Base-by-base conservation (phyloP, 1,284 basidiomycete species). In the Wallemia ichthyophaga region DNA sequence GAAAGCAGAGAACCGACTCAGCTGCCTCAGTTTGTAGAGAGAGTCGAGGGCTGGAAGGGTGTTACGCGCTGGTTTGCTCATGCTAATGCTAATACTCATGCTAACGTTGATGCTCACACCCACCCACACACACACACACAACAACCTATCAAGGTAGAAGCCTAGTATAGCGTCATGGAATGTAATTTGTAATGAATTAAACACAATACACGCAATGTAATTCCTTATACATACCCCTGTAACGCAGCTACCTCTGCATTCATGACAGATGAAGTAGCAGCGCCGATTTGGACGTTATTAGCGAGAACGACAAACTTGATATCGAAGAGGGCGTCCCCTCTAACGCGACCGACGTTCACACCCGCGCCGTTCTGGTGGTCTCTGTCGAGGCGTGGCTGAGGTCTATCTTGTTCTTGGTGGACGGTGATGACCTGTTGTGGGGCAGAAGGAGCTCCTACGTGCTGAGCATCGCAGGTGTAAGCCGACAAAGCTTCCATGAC, bases 201-300 rank as follows among this genome's bases (percentile, higher is more conserved):
- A n/a, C n/a, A 31, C 7, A 15, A 48, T 48, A 48, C 37, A 48
- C n/a, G 37, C n/a, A 15, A 3, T 48, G 5, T 21, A 48, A 48
- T 5, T 48, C 13, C 57, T 27, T 56, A 60, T 58, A 78, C 71
- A 59, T 82, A 72, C 13, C 85, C 86, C 71, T 84, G 87, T 60
- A 83, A 71, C 2, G 92, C 78, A n/a, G 89, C 91, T 37, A 85
- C 73, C 74, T 98, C 92, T 2, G 92, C 94, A 69, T 98, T 98
- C 69, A 98, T 92, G 69, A 99, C 86, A 62, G 85, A 89, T 65
- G 84, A 88, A 56, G 94, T 98, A 58, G 94, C 92, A 11, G 92
- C 92, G 5, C 94, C 92, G 64, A 98, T 85, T 65, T 82, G 82
- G 62, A 96, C 91, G 67, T 98, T 98, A 71, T 96, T 94, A 62